Conservation (phyloP, 306 rosid species). For the Prosopis cineraria region DNA sequence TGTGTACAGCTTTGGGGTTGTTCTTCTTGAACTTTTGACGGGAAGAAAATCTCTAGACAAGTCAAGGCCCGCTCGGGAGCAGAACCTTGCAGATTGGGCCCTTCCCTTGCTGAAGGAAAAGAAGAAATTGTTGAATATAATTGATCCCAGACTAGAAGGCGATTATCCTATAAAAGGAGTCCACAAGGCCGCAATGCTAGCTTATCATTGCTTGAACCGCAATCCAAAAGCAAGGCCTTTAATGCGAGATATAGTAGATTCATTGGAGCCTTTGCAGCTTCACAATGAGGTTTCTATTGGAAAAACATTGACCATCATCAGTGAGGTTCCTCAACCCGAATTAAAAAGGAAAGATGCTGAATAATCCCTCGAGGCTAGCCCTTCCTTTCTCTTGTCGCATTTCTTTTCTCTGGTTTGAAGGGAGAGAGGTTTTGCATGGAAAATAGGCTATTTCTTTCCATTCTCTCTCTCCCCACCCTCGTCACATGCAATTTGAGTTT, state of each 20-base stretch:
- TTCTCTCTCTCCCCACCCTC: background rate
- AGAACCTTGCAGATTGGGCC: constrained; percentile 94
- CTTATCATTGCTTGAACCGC: constrained; percentile 86
- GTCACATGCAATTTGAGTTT: constrained; percentile 23
- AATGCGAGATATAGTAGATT: constrained; percentile 92
- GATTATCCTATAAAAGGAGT: constrained; percentile 81
- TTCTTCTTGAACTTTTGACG: constrained; percentile 81
- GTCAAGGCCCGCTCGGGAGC: constrained; percentile 81
- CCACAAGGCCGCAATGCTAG: constrained; percentile 90
- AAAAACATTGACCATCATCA: constrained; percentile 59
- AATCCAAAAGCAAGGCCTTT: constrained; percentile 99
- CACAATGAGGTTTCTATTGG: constrained; percentile 46
- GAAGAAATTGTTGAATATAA: constrained; percentile 68
- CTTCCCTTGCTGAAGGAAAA: constrained; percentile 90
- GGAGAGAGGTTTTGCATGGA: constrained; percentile 40
- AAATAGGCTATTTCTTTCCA: constrained; percentile 28
- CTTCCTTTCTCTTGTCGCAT: background rate
- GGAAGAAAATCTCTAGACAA: constrained; percentile 95
- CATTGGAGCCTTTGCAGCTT: constrained; percentile 90
- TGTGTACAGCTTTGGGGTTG: constrained; percentile 95
- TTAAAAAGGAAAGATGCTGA: constrained; percentile 47
- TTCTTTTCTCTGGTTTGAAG: constrained; percentile 30
- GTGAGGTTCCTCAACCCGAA: constrained; percentile 48
- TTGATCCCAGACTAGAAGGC: constrained; percentile 84
- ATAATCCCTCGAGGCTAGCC: constrained; percentile 30